phyloP scores from a whole-genome alignment of 371 early-diverging fungal species.

The Batrachochytrium dendrobatidis region DNA sequence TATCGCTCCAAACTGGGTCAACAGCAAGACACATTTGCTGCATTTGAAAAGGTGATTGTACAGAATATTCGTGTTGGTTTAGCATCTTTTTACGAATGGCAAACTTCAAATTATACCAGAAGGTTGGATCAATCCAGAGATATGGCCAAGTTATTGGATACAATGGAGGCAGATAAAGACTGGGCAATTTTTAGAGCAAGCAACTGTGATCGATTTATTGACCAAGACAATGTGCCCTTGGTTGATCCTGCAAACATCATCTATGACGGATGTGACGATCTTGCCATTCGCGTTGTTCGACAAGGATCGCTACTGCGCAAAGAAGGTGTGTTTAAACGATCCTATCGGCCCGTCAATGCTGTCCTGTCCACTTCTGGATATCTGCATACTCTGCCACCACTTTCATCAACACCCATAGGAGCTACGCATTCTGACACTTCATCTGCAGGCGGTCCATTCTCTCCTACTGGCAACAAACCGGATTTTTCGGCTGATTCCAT shows the following conservation, averaged over 20 bases:
- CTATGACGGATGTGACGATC: conserved; percentile 34
- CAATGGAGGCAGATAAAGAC: conserved; percentile 32
- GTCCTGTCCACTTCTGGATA: conserved; percentile 34
- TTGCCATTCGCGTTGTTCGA: conserved; percentile 21
- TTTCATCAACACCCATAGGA: conserved; percentile 7
- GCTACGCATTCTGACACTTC: too few relatives aligned
- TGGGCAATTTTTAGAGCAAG: conserved; percentile 32
- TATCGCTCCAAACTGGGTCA: conserved; percentile 22
- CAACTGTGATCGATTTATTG: conserved; percentile 25
- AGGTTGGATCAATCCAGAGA: conserved; percentile 15
- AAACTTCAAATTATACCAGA: conserved; percentile 8
- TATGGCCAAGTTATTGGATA: conserved; percentile 19
- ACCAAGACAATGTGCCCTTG: conserved; percentile 10
- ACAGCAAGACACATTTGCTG: conserved; percentile 36
- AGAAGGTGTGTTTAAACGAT: conserved; percentile 24
- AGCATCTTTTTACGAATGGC: conserved; percentile 25
- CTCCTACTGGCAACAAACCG: too few relatives aligned
- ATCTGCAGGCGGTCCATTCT: too few relatives aligned
- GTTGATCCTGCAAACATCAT: conserved; percentile 16
- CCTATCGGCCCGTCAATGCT: conserved; percentile 26
- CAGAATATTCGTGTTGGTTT: conserved; percentile 32
- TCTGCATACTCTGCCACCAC: conserved; percentile 30
- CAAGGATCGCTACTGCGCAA: conserved; percentile 27
- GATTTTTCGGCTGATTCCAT: too few relatives aligned
- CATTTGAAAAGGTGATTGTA: conserved; percentile 35